Conservation (phyloP, 169 alveolate species). For the Plasmodium cynomolgi region DNA sequence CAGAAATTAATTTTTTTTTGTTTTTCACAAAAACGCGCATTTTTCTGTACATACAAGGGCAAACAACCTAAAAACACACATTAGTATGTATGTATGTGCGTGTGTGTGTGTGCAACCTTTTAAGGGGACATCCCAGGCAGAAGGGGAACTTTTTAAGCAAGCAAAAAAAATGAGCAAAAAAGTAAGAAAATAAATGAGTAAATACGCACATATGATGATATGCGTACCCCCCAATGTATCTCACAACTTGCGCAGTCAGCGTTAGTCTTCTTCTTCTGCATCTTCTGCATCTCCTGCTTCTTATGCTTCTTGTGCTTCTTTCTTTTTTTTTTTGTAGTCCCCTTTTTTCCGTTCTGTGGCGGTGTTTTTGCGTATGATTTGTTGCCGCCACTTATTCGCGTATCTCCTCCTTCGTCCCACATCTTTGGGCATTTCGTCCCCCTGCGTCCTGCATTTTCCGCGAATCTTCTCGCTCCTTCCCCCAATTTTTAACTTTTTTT, state of each 20-base stretch:
- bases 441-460: neutral
- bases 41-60: constrained; percentile 4
- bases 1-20: neutral
- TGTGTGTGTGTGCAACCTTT: neutral
- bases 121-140: neutral
- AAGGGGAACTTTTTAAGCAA: neutral
- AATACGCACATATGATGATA: neutral
- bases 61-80: neutral
- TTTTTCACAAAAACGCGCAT: neutral
- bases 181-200: neutral
- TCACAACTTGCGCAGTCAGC: neutral
- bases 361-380: neutral
- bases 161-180: neutral
- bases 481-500: neutral
- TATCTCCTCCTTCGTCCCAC: neutral
- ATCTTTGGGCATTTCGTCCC: neutral
- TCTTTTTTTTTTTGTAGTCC: neutral
- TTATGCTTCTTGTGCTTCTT: neutral
- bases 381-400: neutral
- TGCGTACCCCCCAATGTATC: neutral
- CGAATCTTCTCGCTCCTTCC: neutral
- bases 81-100: neutral
- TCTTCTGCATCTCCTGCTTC: neutral
- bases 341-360: neutral
- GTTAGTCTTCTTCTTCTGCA: neutral